Conservation (phyloP, 2,329 filamentous ascomycete genomes). For the Hymenoscyphus occultus region DNA sequence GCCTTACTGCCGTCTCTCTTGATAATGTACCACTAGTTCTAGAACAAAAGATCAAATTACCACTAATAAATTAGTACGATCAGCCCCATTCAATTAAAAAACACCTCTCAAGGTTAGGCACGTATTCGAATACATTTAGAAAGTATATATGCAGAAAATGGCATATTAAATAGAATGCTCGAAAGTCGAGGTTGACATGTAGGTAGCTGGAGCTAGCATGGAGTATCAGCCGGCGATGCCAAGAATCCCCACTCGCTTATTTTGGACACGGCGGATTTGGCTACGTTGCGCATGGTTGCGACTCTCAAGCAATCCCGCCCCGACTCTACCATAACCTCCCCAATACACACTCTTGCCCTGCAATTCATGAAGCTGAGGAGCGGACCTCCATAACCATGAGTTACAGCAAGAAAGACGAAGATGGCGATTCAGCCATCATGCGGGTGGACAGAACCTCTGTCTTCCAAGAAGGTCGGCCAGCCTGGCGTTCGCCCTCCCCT, state of each 20-base stretch:
- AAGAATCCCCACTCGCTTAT: slow-evolving; percentile 8
- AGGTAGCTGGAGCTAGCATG: no score
- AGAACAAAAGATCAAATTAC: no score
- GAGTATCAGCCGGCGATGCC: background rate
- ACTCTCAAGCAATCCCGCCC: slow-evolving; percentile 9
- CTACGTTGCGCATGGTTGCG: slow-evolving; percentile 14
- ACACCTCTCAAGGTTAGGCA: no score
- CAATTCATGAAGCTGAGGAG: slow-evolving; percentile 39
- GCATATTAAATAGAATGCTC: background rate
- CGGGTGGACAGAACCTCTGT: slow-evolving; percentile 97
- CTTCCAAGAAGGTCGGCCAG: slow-evolving; percentile 84
- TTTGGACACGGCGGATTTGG: slow-evolving; percentile 10
- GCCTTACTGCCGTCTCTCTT: no score
- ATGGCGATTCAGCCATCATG: slow-evolving; percentile 88
- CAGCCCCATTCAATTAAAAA: no score
- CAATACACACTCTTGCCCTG: slow-evolving; percentile 24
- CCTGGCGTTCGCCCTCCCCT: slow-evolving; percentile 29
- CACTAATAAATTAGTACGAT: no score
- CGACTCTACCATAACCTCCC: slow-evolving; percentile 3
- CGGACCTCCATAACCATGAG: slow-evolving; percentile 62
- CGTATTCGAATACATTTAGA: no score
- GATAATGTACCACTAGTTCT: no score
- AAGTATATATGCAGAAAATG: no score
- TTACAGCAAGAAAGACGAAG: slow-evolving; percentile 99
- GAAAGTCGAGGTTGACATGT: slow-evolving; percentile 4